Base-by-base conservation (phyloP, 2,329 filamentous ascomycete genomes). In the Magnaporthiopsis incrustans region DNA sequence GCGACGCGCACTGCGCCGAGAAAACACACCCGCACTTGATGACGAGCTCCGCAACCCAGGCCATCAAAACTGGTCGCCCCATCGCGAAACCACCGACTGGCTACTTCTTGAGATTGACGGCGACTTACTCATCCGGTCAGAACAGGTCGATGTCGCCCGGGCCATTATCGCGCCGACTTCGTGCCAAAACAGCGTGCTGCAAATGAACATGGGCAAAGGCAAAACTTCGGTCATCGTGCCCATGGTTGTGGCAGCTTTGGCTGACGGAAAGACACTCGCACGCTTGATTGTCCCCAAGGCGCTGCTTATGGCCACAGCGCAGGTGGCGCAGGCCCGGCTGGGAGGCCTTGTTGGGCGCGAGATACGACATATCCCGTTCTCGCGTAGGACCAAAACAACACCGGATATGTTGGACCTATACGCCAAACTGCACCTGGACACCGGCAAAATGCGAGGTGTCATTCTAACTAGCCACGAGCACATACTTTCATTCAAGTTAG, bases 141-240 rank as follows among this genome's bases (percentile, higher is more conserved):
- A 83, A 3, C 88, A 91, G 67, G 77, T 88, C 0, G 78, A 85
- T 4, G 86, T 91, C 7, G 87, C 88, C 0, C 67, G 75, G 1
- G 83, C 85, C 0, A 90, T 85, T n/a, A 85, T 87, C 1, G 73
- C 73, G 0, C 87, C 87, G 0, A 64, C 68, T 0, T 84, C 82
- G 0, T 73, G 75, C 0, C 67, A 73, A 0, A 89, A 88, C 65
- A 85, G 85, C 0, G 84, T 89, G 0, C 67, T 89, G 1, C 87
- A 89, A 66, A 81, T 89, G 73, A 85, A 88, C 66, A 89, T 89
- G 86, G 87, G 87, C 0, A 80, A 87, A 74, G 53, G 84, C 0
- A 87, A 87, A 71, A 86, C 84, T 0, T 84, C 82, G 0, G 79
- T 78, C 61, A 82, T 85, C 27, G 78, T 85, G 6, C 83, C 82